Base-by-base conservation (phyloP, 305 asterid species). In the Solanum hybrid region DNA sequence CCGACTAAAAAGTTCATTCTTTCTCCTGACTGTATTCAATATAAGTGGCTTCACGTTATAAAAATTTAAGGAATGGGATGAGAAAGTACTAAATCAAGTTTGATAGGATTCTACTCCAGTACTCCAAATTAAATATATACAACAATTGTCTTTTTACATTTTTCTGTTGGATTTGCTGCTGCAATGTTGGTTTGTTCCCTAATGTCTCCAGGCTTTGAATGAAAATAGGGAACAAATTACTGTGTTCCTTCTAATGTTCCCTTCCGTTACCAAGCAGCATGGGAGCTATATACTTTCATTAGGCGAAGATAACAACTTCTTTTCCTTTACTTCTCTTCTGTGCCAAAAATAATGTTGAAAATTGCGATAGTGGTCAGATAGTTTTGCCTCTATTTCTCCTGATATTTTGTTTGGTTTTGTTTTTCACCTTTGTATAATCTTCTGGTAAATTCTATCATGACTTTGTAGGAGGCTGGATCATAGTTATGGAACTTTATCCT, bases 401-500 rank as follows among this genome's bases (percentile, higher is more conserved):
- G 72, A 15, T 85, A 82, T 69, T 76, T 27, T 40, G 86, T 64
- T 42, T 82, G 19, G 40, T 77, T 69, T 77, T 69, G 42, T 27
- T 88, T 51, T 51, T 86, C 56, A 37, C 40, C 7, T 38, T 64
- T 78, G n/a, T 85, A 31, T 72, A 60, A 69, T 91, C 73, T 76
- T 78, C 29, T 15, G 78, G 7, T 89, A 51, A 40, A 88, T 90
- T 64, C 91, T 86, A 32, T 86, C 76, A 94, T 90, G 77, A 56
- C 22, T 9, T 91, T 92, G 91, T 96, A 97, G 99, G 93, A 90
- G 98, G 94, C 38, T 97, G 97, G 92, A 92, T 96, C 88, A 92
- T 93, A n/a, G 97, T 96, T 35, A 92, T 97, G 98, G 99, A 97
- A 88, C 89, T 97, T 90, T 97, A 90, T 94, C 99, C 99, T 87